Percentiles rank a stretch among this genome's conserved stretches.
Evolutionary conservation across 257 asterid genomes (phyloP).

Genomic region (Euphrasia confusa): DNA sequence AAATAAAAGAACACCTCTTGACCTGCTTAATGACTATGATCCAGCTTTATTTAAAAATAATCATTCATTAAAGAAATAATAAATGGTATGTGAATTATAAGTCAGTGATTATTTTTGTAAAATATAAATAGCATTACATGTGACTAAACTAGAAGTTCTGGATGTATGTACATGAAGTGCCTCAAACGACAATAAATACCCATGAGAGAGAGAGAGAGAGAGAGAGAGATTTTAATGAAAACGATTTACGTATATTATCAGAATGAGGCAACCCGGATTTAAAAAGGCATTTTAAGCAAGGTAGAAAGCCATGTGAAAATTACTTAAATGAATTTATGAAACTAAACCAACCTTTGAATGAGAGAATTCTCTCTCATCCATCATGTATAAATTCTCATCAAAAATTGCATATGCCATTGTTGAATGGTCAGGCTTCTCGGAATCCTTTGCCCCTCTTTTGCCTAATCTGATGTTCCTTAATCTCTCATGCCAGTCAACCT

Average conservation of each 20-base stretch:
- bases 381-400: slow-evolving; percentile 72
- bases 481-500: slow-evolving; percentile 87
- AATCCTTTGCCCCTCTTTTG: slow-evolving; percentile 58
- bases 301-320: slow-evolving; percentile 10
- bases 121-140: no score
- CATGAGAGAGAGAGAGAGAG: background rate
- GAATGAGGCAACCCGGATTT: slow-evolving; percentile 1
- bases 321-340: slow-evolving; percentile 12
- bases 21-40: background rate
- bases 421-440: slow-evolving; percentile 52
- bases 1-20: background rate
- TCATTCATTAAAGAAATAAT: no score
- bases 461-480: slow-evolving; percentile 68
- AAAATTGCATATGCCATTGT: slow-evolving; percentile 80
- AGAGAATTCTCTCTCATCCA: slow-evolving; percentile 56
- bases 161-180: no score
- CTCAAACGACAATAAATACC: no score
- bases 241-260: background rate
- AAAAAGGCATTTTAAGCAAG: background rate
- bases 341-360: slow-evolving; percentile 44
- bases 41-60: no score
- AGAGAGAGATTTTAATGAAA: background rate
- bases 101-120: no score
- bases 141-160: no score
- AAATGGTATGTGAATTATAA: no score